Evolutionary conservation across 305 asterid species (phyloP).

Genomic region (Solanum chacoense): DNA sequence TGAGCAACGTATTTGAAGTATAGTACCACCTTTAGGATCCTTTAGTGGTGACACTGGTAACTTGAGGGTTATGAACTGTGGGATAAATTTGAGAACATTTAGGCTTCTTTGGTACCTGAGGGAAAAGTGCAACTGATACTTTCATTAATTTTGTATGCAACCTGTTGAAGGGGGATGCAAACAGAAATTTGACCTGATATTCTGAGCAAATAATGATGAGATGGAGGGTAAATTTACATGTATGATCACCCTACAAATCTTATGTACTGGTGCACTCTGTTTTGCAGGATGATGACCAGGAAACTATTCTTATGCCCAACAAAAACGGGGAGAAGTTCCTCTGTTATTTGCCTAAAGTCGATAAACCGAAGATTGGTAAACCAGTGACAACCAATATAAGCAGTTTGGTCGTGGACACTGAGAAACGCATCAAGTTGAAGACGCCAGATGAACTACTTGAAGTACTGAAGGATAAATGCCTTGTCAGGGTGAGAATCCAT

Average conservation of each 20-base stretch:
- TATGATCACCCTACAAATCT: not conserved
- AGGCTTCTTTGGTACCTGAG: not conserved
- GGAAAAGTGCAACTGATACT: not conserved
- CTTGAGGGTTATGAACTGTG: not conserved
- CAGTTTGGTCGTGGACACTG: slow-evolving; percentile 86
- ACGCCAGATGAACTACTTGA: slow-evolving; percentile 97
- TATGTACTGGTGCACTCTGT: slow-evolving; percentile 6
- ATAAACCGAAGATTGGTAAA: slow-evolving; percentile 78
- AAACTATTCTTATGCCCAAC: slow-evolving; percentile 62
- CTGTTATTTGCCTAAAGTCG: slow-evolving; percentile 78
- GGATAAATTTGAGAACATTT: not conserved
- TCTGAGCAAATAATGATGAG: not conserved
- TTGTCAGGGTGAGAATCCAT: slow-evolving; percentile 56
- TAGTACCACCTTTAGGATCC: not conserved
- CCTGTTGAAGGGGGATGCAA: not conserved
- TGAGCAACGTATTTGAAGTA: not conserved
- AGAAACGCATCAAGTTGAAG: slow-evolving; percentile 61
- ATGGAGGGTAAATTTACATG: not conserved
- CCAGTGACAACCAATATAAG: slow-evolving; percentile 58
- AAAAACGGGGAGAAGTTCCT: slow-evolving; percentile 71
- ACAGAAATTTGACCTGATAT: not conserved
- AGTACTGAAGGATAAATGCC: slow-evolving; percentile 77
- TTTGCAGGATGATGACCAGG: slow-evolving; percentile 78
- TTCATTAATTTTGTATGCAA: not conserved
- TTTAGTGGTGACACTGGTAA: not conserved